A percentile compares a stretch with the other conserved stretches of the same genome.
phyloP scores from a whole-genome alignment of 495 filamentous ascomycete species.

The Penicillium parvum region DNA sequence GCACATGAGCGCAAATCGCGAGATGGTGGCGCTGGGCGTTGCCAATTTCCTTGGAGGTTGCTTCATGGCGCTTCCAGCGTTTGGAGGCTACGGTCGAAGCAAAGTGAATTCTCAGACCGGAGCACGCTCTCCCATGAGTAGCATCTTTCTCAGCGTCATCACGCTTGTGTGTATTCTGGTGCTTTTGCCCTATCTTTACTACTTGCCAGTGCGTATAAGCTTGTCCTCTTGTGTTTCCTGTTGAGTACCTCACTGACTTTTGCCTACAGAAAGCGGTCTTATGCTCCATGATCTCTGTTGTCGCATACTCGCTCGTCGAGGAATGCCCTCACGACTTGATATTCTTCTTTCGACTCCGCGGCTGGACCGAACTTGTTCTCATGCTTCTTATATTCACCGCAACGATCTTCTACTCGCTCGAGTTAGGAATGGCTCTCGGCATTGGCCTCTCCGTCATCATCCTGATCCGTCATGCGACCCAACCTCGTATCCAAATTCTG shows the following conservation, averaged over 20 bases:
- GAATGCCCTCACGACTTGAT: conserved; percentile 86
- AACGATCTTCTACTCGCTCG: conserved; percentile 89
- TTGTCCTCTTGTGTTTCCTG: background rate
- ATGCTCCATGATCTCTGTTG: conserved; percentile 90
- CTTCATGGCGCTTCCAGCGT: conserved; percentile 87
- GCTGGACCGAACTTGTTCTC: conserved; percentile 76
- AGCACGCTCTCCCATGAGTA: conserved; percentile 88
- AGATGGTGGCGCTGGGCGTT: conserved; percentile 86
- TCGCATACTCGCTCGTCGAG: conserved; percentile 91
- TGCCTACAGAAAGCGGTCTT: conserved; percentile 77
- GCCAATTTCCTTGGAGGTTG: conserved; percentile 88
- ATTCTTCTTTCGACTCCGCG: conserved; percentile 84
- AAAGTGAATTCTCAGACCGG: conserved; percentile 93
- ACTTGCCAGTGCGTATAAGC: conserved; percentile 69
- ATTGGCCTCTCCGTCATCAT: conserved; percentile 84
- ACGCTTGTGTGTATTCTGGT: conserved; percentile 76
- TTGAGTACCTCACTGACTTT: background rate
- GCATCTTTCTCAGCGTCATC: conserved; percentile 74
- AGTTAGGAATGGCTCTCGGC: conserved; percentile 82
- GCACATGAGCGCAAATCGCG: conserved; percentile 82
- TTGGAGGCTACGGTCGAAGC: conserved; percentile 93
- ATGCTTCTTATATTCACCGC: conserved; percentile 86
- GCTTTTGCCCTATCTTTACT: conserved; percentile 88
- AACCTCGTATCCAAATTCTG: conserved; percentile 94
- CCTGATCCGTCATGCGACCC: conserved; percentile 82